phyloP scores from a whole-genome alignment of 371 early-diverging fungal species.

The Lichtheimia corymbifera region DNA sequence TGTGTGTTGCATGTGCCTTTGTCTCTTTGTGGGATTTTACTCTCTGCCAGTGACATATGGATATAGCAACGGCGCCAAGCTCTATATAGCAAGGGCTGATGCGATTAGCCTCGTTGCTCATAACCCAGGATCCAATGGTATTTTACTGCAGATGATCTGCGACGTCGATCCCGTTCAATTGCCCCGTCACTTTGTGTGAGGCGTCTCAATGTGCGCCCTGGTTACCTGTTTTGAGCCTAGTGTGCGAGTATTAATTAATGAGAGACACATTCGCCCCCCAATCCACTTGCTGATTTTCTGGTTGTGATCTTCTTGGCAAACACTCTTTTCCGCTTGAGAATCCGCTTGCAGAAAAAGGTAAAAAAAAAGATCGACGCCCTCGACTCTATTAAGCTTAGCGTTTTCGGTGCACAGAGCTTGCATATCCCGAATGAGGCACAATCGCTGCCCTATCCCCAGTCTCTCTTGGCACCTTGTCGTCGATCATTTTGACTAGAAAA shows the following conservation, averaged over 20 bases:
- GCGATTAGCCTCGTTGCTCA: background rate
- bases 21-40: too few relatives aligned
- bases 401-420: slow-evolving; percentile 3
- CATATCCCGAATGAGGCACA: too few relatives aligned
- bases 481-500: too few relatives aligned
- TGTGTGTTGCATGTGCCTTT: background rate
- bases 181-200: background rate
- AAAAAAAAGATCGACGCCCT: slow-evolving; percentile 3
- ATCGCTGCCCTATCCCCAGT: too few relatives aligned
- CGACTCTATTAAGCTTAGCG: background rate
- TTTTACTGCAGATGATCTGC: background rate
- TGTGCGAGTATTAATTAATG: background rate
- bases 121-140: slow-evolving; percentile 2
- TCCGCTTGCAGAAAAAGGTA: slow-evolving; percentile 1
- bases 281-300: too few relatives aligned
- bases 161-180: slow-evolving; percentile 1
- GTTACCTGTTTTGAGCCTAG: background rate
- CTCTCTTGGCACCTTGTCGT: too few relatives aligned
- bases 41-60: background rate
- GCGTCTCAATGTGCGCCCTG: background rate
- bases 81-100: background rate
- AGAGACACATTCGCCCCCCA: background rate
- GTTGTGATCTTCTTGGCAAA: background rate
- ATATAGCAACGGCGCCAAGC: background rate
- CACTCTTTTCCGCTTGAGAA: background rate